phyloP scores from a whole-genome alignment of 176 grass and related monocot genomes.

The Triticum urartu region DNA sequence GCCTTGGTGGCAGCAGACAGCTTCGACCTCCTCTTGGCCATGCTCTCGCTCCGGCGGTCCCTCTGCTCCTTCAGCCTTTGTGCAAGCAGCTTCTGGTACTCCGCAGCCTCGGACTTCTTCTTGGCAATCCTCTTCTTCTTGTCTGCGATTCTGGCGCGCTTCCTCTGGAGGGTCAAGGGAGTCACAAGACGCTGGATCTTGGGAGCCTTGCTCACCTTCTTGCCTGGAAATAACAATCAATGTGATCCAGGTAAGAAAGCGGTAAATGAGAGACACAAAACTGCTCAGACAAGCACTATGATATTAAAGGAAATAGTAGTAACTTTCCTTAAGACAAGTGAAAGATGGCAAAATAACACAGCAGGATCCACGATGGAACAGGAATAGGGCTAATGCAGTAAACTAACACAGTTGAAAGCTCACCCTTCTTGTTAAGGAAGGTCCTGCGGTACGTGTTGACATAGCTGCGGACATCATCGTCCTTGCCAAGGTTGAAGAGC shows the following conservation, averaged over 20 bases:
- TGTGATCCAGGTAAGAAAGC: background rate
- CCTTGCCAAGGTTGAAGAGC: conserved; percentile 81
- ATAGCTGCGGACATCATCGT: conserved; percentile 94
- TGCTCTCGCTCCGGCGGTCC: conserved; percentile 67
- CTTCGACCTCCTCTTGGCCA: conserved; percentile 92
- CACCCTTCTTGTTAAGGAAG: conserved; percentile 73
- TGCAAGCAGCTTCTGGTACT: conserved; percentile 92
- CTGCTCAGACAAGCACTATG: background rate
- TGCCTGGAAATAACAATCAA: conserved; percentile 39
- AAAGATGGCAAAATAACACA: background rate
- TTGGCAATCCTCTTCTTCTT: conserved; percentile 91
- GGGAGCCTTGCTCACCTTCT: conserved; percentile 89
- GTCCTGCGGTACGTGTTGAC: conserved; percentile 87
- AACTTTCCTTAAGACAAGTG: background rate
- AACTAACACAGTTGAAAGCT: background rate
- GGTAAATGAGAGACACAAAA: background rate
- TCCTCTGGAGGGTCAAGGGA: conserved; percentile 71
- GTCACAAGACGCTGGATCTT: conserved; percentile 95
- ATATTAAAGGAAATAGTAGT: no score
- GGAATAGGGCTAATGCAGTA: background rate
- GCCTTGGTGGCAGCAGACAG: conserved; percentile 56
- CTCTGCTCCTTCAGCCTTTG: conserved; percentile 90
- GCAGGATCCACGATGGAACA: background rate
- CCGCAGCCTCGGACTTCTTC: conserved; percentile 74
- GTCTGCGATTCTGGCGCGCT: conserved; percentile 63